Percentiles rank a stretch among this genome's conserved stretches.
Conservation (phyloP, 2,329 filamentous ascomycete species). For the Verticillium isaacii region DNA sequence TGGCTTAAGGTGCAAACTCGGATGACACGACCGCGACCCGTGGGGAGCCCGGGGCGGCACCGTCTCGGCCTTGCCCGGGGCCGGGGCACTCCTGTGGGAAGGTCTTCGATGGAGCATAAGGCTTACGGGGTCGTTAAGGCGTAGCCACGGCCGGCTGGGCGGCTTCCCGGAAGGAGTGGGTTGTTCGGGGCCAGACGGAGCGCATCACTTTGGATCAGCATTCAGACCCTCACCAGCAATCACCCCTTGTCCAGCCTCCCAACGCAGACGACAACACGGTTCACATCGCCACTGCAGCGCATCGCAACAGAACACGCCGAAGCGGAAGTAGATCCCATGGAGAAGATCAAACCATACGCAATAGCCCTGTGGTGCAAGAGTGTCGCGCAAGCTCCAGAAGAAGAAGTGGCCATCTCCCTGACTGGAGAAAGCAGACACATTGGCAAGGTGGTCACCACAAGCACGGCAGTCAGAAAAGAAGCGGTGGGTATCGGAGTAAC, state of each 20-base stretch:
- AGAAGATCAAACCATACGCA: slow-evolving; percentile 4
- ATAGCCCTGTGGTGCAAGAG: not conserved
- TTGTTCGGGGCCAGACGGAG: not conserved
- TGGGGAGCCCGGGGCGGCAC: too few relatives aligned
- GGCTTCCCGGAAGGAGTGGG: not conserved
- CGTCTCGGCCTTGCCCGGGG: too few relatives aligned
- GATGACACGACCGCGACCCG: too few relatives aligned
- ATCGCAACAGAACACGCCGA: slow-evolving; percentile 12
- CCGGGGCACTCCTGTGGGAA: too few relatives aligned
- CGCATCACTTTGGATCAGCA: not conserved
- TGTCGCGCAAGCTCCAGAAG: not conserved
- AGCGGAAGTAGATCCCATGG: slow-evolving; percentile 1
- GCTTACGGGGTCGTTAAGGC: too few relatives aligned
- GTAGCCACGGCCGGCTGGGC: too few relatives aligned
- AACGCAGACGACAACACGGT: not conserved
- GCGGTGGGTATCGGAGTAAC: not conserved
- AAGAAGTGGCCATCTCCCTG: not conserved
- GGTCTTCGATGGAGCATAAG: too few relatives aligned
- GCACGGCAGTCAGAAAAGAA: not conserved
- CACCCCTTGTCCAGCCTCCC: not conserved
- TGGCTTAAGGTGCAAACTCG: too few relatives aligned
- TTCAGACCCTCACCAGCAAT: not conserved
- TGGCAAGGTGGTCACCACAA: not conserved
- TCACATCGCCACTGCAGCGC: not conserved
- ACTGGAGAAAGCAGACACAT: not conserved